phyloP scores from a whole-genome alignment of 140 eudicot genomes.

The Cichorium intybus region DNA sequence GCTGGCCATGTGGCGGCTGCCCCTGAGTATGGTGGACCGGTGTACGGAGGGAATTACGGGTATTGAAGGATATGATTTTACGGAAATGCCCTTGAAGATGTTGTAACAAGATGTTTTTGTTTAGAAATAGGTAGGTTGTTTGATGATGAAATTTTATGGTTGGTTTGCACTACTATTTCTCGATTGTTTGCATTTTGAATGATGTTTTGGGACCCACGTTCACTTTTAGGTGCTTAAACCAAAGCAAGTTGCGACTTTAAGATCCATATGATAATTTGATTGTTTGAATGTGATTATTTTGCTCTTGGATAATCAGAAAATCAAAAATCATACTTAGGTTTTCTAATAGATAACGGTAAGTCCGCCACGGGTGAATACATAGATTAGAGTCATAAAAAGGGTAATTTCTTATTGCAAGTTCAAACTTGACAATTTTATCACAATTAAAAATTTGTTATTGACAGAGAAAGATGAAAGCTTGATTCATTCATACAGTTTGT shows the following conservation, averaged over 20 bases:
- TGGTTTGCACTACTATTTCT: background rate
- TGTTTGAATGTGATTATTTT: no score
- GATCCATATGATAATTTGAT: background rate
- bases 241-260: no score
- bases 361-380: no score
- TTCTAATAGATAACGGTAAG: no score
- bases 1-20: slow-evolving; percentile 52
- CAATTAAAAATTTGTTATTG: no score
- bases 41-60: slow-evolving; percentile 67
- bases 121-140: slow-evolving; percentile 16
- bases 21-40: slow-evolving; percentile 57
- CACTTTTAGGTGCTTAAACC: no score
- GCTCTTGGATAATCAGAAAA: background rate
- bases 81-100: slow-evolving; percentile 12
- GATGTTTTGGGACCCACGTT: slow-evolving; percentile 1
- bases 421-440: no score
- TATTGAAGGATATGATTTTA: slow-evolving; percentile 35
- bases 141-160: slow-evolving; percentile 6
- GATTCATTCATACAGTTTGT: no score
- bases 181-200: slow-evolving; percentile 5
- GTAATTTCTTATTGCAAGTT: no score
- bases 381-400: no score
- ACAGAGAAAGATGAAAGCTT: no score
- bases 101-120: slow-evolving; percentile 12
- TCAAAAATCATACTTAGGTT: no score